phyloP scores from a whole-genome alignment of 257 asterid genomes.

The Dorcoceras hygrometricum region DNA sequence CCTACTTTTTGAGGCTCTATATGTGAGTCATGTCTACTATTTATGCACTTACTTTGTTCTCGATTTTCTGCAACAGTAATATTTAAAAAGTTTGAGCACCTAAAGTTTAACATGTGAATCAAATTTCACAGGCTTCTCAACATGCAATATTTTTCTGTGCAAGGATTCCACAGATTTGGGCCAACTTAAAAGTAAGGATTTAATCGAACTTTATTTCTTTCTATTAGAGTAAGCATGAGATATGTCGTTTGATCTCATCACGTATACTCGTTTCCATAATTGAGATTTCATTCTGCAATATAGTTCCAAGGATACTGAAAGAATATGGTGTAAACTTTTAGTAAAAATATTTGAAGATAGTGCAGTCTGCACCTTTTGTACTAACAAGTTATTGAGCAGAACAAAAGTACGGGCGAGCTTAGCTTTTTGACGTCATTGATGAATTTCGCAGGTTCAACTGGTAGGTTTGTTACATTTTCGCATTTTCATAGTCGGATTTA shows the following conservation, averaged over 20 bases:
- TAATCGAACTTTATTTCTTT: neutral
- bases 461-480: conserved; percentile 41
- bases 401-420: conserved; percentile 92
- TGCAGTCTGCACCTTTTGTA: neutral
- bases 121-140: conserved; percentile 72
- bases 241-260: conserved; percentile 3
- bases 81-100: neutral
- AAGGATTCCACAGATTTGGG: conserved; percentile 85
- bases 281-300: neutral
- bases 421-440: conserved; percentile 85
- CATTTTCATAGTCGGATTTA: neutral
- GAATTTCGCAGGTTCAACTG: conserved; percentile 87
- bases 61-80: neutral
- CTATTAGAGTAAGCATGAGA: conserved; percentile 12
- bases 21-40: conserved; percentile 50
- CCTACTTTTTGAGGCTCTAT: conserved; percentile 87
- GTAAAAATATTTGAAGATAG: neutral
- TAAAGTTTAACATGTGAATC: conserved; percentile 8
- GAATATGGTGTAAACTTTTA: neutral
- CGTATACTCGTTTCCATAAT: neutral
- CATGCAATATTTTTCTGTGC: conserved; percentile 94
- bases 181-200: conserved; percentile 69
- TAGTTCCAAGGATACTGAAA: neutral
- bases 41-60: neutral
- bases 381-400: conserved; percentile 48